Conservation (phyloP, 768 basidiomycete genomes). For the Suillus americanus region DNA sequence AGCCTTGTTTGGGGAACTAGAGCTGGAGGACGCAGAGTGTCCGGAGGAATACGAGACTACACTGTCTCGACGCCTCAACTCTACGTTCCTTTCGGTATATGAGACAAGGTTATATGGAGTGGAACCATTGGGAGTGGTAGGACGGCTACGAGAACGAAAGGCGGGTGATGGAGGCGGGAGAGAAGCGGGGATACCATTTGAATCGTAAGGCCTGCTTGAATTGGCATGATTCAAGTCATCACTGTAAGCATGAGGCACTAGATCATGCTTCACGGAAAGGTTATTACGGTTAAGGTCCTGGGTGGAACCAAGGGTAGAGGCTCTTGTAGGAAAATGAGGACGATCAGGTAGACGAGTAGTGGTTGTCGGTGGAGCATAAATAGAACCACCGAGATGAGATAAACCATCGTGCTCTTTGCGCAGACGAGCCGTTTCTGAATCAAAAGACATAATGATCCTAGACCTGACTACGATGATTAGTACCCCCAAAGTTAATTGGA, state of each 20-base stretch:
- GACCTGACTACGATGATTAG: slow-evolving; percentile 5
- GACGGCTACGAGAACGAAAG: slow-evolving; percentile 55
- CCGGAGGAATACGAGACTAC: slow-evolving; percentile 51
- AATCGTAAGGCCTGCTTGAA: slow-evolving; percentile 14
- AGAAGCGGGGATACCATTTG: slow-evolving; percentile 14
- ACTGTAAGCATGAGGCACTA: slow-evolving; percentile 57
- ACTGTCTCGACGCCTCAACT: slow-evolving; percentile 46
- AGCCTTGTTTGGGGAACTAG: slow-evolving; percentile 37
- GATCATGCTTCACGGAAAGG: slow-evolving; percentile 35
- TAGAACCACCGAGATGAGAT: slow-evolving; percentile 20
- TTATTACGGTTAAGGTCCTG: slow-evolving; percentile 52
- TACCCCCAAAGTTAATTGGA: slow-evolving; percentile 14
- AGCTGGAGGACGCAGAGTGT: slow-evolving; percentile 54
- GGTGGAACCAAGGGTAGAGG: slow-evolving; percentile 59
- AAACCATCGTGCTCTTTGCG: slow-evolving; percentile 24
- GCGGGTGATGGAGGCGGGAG: slow-evolving; percentile 46
- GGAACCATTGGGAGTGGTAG: slow-evolving; percentile 57
- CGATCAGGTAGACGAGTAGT: slow-evolving; percentile 48
- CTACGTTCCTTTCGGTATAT: slow-evolving; percentile 54
- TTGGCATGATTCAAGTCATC: slow-evolving; percentile 62
- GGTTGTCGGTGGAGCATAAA: slow-evolving; percentile 36
- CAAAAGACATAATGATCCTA: slow-evolving; percentile 27
- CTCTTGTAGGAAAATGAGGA: slow-evolving; percentile 56
- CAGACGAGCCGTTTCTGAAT: slow-evolving; percentile 27
- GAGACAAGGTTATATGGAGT: slow-evolving; percentile 47